phyloP scores from a whole-genome alignment of 2,329 filamentous ascomycete genomes.

The Triangularia setosa region DNA sequence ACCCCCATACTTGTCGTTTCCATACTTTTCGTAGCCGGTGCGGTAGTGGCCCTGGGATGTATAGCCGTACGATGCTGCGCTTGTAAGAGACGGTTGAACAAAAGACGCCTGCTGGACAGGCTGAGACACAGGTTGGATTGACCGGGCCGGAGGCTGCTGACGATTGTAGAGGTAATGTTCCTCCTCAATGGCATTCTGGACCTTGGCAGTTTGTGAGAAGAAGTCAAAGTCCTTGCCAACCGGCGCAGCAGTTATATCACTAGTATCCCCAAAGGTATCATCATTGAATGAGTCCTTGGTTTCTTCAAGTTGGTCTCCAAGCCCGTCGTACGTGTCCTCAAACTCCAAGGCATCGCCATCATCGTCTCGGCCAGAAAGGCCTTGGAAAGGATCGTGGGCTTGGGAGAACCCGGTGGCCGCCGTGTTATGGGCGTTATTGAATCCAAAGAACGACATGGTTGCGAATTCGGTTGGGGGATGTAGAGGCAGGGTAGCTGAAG shows the following conservation, averaged over 20 bases:
- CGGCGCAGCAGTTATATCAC: conserved; percentile 40
- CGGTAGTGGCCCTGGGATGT: conserved; percentile 45
- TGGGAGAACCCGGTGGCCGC: conserved; percentile 78
- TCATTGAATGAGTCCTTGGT: conserved; percentile 94
- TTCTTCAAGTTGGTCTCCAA: conserved; percentile 87
- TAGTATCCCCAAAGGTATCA: conserved; percentile 73
- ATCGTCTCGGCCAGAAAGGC: conserved; percentile 63
- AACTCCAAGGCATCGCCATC: conserved; percentile 68
- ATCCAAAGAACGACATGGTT: conserved; percentile 88
- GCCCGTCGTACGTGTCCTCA: conserved; percentile 94
- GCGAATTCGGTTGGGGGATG: neutral
- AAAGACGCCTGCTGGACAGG: conserved; percentile 21
- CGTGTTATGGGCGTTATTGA: conserved; percentile 65
- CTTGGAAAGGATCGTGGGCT: conserved; percentile 80
- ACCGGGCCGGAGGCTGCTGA: conserved; percentile 58
- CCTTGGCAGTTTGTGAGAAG: conserved; percentile 85
- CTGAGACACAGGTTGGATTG: conserved; percentile 34
- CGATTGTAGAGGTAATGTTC: conserved; percentile 82
- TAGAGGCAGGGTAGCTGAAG: neutral
- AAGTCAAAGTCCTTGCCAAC: conserved; percentile 97
- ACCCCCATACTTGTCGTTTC: conserved; percentile 64
- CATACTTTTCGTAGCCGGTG: conserved; percentile 89
- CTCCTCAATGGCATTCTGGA: conserved; percentile 80
- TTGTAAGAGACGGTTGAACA: conserved; percentile 32
- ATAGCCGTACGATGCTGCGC: conserved; percentile 36